These are phyloP conservation scores for Scedosporium boydii DNA, from an alignment of 2,329 filamentous ascomycete species.

Conservation along the genomic window DNA sequence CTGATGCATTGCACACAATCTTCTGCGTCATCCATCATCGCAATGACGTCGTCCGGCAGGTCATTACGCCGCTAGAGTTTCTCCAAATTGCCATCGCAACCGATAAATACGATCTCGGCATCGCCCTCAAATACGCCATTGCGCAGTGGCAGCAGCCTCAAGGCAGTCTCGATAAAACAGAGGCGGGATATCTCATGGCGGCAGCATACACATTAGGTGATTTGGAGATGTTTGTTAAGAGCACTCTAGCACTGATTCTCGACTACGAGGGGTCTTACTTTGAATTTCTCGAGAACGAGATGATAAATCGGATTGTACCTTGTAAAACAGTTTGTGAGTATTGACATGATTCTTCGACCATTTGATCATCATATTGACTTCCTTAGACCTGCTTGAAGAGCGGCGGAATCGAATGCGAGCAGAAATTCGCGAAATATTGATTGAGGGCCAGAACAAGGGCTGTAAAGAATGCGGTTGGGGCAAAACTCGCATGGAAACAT, in stretches of 20 bases:
- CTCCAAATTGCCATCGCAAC: slow-evolving; percentile 6
- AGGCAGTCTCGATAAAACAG: not conserved
- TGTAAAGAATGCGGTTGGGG: not conserved
- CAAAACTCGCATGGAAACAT: not conserved
- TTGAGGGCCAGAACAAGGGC: not conserved
- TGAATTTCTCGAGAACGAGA: not conserved
- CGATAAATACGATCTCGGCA: slow-evolving; percentile 6
- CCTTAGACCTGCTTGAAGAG: not conserved
- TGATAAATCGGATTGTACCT: not conserved
- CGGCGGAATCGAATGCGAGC: not conserved
- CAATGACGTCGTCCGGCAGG: not conserved
- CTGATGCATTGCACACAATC: slow-evolving; percentile 1
- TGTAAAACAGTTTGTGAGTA: not conserved
- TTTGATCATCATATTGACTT: not conserved
- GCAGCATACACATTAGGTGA: not conserved
- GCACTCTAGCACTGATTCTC: not conserved
- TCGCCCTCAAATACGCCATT: slow-evolving; percentile 1
- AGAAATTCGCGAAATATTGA: not conserved
- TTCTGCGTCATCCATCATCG: slow-evolving; percentile 7
- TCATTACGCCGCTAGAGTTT: slow-evolving; percentile 8
- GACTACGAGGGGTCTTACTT: not conserved
- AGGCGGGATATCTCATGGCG: not conserved
- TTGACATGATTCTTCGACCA: not conserved
- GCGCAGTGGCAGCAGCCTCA: not conserved
- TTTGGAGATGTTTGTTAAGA: not conserved